Conservation (phyloP, 2,329 filamentous ascomycete genomes). For the Pseudogymnoascus destructans region DNA sequence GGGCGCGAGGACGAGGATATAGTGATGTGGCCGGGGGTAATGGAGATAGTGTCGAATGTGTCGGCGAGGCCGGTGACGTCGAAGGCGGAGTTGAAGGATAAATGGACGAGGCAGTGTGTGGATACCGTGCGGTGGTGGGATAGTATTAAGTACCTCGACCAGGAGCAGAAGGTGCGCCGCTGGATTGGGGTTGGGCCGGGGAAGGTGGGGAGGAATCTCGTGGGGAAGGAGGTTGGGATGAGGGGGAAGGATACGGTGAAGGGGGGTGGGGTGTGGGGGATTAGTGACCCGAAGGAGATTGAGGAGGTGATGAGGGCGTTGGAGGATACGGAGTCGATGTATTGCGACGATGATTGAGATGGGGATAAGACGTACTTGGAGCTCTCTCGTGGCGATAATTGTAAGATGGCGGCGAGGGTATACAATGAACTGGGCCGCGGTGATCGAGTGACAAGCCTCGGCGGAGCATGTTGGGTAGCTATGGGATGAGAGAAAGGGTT, state of each 20-base stretch:
- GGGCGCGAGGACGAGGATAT: conserved; percentile 47
- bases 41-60: conserved; percentile 80
- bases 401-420: background rate
- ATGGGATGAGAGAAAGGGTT: background rate
- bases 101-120: conserved; percentile 70
- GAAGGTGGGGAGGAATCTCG: conserved; percentile 83
- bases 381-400: background rate
- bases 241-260: conserved; percentile 63
- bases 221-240: conserved; percentile 92
- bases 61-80: conserved; percentile 64
- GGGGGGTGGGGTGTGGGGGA: conserved; percentile 85
- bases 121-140: conserved; percentile 94
- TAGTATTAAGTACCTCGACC: conserved; percentile 77
- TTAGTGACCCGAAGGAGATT: conserved; percentile 66
- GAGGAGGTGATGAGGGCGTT: conserved; percentile 53
- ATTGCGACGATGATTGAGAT: conserved; percentile 21
- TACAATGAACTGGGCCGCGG: background rate
- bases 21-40: conserved; percentile 58
- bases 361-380: background rate
- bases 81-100: conserved; percentile 61
- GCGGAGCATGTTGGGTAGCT: background rate
- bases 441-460: background rate
- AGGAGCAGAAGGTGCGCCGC: conserved; percentile 64
- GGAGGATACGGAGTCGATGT: conserved; percentile 44
- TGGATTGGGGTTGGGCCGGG: conserved; percentile 92